Base-by-base conservation (phyloP, 2,329 filamentous ascomycete species). In the Fusarium kyushuense region DNA sequence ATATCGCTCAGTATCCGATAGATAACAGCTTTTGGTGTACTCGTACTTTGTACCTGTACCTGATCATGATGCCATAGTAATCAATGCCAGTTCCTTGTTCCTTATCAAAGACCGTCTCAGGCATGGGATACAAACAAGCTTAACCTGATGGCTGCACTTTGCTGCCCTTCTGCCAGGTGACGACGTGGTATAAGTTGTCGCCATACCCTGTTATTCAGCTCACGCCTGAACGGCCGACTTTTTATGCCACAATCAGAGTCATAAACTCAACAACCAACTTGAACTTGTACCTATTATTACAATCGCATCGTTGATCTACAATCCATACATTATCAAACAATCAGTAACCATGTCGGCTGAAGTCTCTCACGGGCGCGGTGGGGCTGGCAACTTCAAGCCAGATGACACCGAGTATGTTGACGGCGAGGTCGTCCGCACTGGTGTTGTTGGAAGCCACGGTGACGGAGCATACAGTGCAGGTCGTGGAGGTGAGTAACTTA, bases 401-500 rank as follows among this genome's bases (percentile, higher is more conserved):
- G 87, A 90, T 74, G 76, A 83, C 63, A 89, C 86, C 36, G 73
- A 83, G 69, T 90, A 90, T 74, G 83, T 84, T 65, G 88, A 90
- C 67, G 88, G 87, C 71, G 86, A 87, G 67, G 86, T 90, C 54
- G 86, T 87, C 57, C 86, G 87, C 47, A 74, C 82, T 42, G 87
- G 86, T 49, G 74, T 79, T 5, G 80, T 82, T 74, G 86, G 86
- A 67, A 85, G 83, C 76, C 86, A 89, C 70, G 82, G 82, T 25
- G 86, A 88, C 67, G 87, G 86, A 69, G 84, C 85, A 42, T 88
- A 83, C 76, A 88, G 85, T 75, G 83, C 86, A 12, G 87, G 87
- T 23, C 84, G 86, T 73, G 86, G 86, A 82, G 86, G 86, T 87
- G 77, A 72, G 81, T 71, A 19, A 30, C 53, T 49, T 16, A 49